Base-by-base conservation (phyloP, 768 basidiomycete genomes). In the Termitomyces sp. region DNA sequence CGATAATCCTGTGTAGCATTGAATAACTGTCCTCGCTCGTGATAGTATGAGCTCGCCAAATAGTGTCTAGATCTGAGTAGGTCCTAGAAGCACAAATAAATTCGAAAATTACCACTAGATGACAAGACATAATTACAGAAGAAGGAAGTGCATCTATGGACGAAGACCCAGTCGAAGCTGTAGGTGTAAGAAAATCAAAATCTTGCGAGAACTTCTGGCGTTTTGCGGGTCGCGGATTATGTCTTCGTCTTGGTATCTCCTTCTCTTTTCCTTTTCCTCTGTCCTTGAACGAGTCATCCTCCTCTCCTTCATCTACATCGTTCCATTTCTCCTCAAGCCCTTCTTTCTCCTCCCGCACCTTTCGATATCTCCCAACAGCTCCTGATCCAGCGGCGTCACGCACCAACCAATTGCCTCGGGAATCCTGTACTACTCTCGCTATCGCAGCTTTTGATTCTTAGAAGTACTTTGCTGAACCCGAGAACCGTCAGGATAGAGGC, bases 331-430 rank as follows among this genome's bases (percentile, higher is more conserved):
- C 54, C 32, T 63, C 54, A 55, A 61, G 49, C 17, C 55, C 53
- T 17, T 55, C 58, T 38, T 59, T 44, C 51, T 65, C 61, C 46
- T 67, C 23, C 53, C 67, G 64, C 34, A 64, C 60, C 21, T 16
- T 65, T 29, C 55, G 44, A 56, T 73, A 74, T 63, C 63, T 71
- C 62, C 70, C 73, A 63, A 82, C 74, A 3, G 63, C 74, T 7
- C 66, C 69, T 32, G 69, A 66, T 2, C 88, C 87, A 17, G 80
- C 86, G 2, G 87, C 87, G 64, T 89, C 86, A 34, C 66, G 72
- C 10, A 87, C 87, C 19, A 87, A 78, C 83, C 85, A 87, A 58
- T 86, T 85, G 12, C 82, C 84, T 46, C 80, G 76, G 2, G 72
- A 54, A 66, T 83, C 81, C 51, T 74, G 72, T 3, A 77, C 68